phyloP scores from a whole-genome alignment of 352 stramenopile genomes.

The Pythium pyrilobum region DNA sequence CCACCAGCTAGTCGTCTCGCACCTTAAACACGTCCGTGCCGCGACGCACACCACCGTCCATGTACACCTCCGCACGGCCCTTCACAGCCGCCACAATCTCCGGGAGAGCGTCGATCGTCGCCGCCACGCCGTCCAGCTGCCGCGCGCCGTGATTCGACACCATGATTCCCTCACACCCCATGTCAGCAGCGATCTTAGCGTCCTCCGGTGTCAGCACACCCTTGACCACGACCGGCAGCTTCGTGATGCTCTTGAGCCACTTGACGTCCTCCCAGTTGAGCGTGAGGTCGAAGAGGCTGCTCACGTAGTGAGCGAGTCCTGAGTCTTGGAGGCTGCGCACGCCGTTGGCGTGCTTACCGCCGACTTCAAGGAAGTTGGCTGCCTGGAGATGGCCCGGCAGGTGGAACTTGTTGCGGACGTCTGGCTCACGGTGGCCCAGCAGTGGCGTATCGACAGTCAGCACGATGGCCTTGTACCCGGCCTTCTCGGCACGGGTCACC shows the following conservation, averaged over 20 bases:
- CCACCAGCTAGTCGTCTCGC: not conserved
- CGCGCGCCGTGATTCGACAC: constrained; percentile 94
- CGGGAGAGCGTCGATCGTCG: constrained; percentile 90
- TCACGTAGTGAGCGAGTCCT: constrained; percentile 48
- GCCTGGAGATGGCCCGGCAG: constrained; percentile 59
- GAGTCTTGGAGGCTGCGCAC: constrained; percentile 48
- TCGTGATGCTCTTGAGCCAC: constrained; percentile 90
- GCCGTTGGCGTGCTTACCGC: constrained; percentile 56
- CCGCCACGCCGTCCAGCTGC: constrained; percentile 87
- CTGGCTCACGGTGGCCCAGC: constrained; percentile 93
- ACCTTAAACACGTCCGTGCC: constrained; percentile 96
- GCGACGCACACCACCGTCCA: constrained; percentile 93
- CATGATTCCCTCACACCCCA: constrained; percentile 89
- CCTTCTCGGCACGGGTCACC: constrained; percentile 85
- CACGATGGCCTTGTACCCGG: constrained; percentile 94
- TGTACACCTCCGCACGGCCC: constrained; percentile 82
- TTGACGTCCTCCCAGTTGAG: constrained; percentile 93
- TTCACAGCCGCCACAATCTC: constrained; percentile 87
- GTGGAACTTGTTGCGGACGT: constrained; percentile 93
- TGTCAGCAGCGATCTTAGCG: constrained; percentile 84
- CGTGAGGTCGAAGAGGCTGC: constrained; percentile 91
- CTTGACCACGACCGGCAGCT: constrained; percentile 92
- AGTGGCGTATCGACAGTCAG: constrained; percentile 95
- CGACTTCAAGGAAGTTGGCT: constrained; percentile 39
- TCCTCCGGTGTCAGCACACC: constrained; percentile 92